Evolutionary conservation across 2,329 filamentous ascomycete genomes (phyloP).

Genomic region (Botrytis tulipae): DNA sequence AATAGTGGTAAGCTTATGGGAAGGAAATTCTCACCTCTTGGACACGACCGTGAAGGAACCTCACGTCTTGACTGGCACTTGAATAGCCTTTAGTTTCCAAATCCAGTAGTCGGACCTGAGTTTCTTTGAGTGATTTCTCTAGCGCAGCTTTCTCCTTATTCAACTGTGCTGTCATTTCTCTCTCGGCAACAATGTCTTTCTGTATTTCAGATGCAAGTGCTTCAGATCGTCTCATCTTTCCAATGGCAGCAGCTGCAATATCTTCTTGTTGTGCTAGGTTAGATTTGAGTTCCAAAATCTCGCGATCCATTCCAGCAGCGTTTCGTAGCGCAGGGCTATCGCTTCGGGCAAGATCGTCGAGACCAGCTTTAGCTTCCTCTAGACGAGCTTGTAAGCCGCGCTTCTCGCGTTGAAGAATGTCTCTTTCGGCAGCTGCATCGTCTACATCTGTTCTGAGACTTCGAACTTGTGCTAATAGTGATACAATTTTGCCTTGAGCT

Average conservation of each 20-base stretch:
- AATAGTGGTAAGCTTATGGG: not conserved
- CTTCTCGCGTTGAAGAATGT: conserved; percentile 84
- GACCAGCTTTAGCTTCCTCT: conserved; percentile 79
- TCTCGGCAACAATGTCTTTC: conserved; percentile 84
- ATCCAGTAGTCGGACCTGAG: conserved; percentile 86
- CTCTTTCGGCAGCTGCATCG: conserved; percentile 80
- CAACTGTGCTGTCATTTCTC: conserved; percentile 75
- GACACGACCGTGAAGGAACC: conserved; percentile 89
- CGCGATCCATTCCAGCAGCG: conserved; percentile 82
- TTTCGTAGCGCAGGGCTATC: conserved; percentile 87
- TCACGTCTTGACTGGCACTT: conserved; percentile 88
- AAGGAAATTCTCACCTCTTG: conserved; percentile 70
- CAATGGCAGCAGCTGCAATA: conserved; percentile 83
- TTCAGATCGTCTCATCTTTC: conserved; percentile 95
- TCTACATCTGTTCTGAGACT: conserved; percentile 80
- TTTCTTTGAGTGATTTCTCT: conserved; percentile 87
- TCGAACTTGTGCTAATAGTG: conserved; percentile 84
- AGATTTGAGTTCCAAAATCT: conserved; percentile 86
- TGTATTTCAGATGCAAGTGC: conserved; percentile 84
- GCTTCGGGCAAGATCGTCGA: conserved; percentile 83
- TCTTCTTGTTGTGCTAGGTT: conserved; percentile 90
- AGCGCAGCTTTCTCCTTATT: conserved; percentile 87
- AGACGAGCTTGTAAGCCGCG: conserved; percentile 81
- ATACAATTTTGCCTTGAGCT: conserved; percentile 88
- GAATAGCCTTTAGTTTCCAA: conserved; percentile 97